These are phyloP conservation scores for Mrakia gelida DNA, from an alignment of 768 basidiomycete species.

Conservation along the genomic window DNA sequence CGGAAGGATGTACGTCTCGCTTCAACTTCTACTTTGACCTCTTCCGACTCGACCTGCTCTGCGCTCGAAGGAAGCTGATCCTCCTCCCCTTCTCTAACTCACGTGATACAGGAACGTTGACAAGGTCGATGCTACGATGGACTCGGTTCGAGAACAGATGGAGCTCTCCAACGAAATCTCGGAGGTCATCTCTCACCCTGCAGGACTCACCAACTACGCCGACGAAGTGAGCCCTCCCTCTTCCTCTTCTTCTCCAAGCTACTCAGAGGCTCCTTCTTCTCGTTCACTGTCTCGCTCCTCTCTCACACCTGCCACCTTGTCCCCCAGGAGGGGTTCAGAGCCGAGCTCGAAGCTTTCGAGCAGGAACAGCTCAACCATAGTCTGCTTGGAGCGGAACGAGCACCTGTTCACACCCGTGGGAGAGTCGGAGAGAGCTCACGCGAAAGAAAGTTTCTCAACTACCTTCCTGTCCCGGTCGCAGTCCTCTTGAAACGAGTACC, in stretches of 20 bases:
- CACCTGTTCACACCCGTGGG: slow-evolving; percentile 72
- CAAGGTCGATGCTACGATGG: slow-evolving; percentile 87
- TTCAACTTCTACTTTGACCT: not conserved
- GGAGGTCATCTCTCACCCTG: slow-evolving; percentile 73
- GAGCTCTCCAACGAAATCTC: slow-evolving; percentile 89
- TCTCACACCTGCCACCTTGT: not conserved
- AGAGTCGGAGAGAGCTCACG: slow-evolving; percentile 5
- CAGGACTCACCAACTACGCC: slow-evolving; percentile 53
- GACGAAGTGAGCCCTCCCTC: slow-evolving; percentile 70
- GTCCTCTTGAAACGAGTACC: not conserved
- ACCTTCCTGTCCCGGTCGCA: slow-evolving; percentile 16
- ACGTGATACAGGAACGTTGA: slow-evolving; percentile 65
- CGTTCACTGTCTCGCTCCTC: too few species aligned
- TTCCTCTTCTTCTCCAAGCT: too few species aligned
- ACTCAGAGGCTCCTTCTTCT: too few species aligned
- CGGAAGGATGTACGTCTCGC: slow-evolving; percentile 69
- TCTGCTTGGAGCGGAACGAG: slow-evolving; percentile 80
- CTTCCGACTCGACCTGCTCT: not conserved
- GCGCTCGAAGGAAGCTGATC: not conserved
- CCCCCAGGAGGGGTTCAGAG: slow-evolving; percentile 67
- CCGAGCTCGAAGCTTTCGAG: slow-evolving; percentile 80
- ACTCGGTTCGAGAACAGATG: slow-evolving; percentile 79
- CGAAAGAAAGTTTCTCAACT: not conserved
- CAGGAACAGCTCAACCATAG: slow-evolving; percentile 81
- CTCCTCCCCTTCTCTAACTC: too few species aligned